Conservation (phyloP, 2,329 filamentous ascomycete species). For the Pestalotiopsis sp. region DNA sequence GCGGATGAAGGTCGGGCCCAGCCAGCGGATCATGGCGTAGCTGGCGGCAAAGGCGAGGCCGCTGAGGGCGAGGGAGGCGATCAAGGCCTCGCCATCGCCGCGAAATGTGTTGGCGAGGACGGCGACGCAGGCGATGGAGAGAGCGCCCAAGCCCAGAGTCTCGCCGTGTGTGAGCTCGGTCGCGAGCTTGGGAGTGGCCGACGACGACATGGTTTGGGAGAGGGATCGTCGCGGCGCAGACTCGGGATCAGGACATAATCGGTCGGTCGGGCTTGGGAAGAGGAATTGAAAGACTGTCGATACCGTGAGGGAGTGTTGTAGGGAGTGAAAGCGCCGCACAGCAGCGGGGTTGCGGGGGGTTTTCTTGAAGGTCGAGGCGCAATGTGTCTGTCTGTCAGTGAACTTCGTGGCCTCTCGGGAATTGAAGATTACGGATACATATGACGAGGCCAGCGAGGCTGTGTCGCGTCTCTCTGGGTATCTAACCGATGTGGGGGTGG, state of each 20-base stretch:
- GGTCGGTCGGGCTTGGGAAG: background rate
- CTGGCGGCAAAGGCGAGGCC: conserved; percentile 79
- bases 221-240: background rate
- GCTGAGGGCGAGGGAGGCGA: conserved; percentile 87
- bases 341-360: background rate
- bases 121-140: conserved; percentile 71
- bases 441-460: background rate
- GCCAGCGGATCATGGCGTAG: conserved; percentile 90
- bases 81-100: conserved; percentile 78
- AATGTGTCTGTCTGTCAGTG: background rate
- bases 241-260: background rate
- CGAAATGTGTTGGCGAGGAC: conserved; percentile 81
- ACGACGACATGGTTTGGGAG: conserved; percentile 9
- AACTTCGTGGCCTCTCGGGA: background rate
- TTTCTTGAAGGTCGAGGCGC: background rate
- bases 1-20: conserved; percentile 85
- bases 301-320: background rate
- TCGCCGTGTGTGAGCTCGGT: conserved; percentile 54
- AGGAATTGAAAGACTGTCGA: background rate
- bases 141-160: conserved; percentile 57
- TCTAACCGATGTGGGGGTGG: background rate
- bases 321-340: background rate
- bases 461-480: background rate
- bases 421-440: background rate
- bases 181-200: conserved; percentile 24